Evolutionary conservation across 139 green algal genomes (phyloP).

Genomic region (Marvania coccoides): DNA sequence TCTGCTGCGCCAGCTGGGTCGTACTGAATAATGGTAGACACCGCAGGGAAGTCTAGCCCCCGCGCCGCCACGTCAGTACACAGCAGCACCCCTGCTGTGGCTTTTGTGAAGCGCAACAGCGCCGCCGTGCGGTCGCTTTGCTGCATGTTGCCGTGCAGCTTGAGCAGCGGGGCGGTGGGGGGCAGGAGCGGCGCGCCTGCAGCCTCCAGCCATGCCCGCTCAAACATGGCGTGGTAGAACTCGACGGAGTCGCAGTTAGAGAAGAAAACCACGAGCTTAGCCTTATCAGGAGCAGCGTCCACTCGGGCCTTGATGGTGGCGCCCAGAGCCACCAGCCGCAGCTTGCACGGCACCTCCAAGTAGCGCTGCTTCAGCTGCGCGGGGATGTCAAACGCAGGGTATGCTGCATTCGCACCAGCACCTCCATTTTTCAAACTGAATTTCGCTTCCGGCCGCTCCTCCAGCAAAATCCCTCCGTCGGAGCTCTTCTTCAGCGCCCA

Average conservation of each 20-base stretch:
- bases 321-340: conserved; percentile 68
- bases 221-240: conserved; percentile 59
- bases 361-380: conserved; percentile 63
- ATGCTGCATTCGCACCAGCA: neutral
- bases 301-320: conserved; percentile 40
- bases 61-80: conserved; percentile 81
- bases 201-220: conserved; percentile 10
- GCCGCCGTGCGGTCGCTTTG: conserved; percentile 62
- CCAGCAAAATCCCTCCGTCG: conserved; percentile 7
- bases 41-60: conserved; percentile 86
- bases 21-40: conserved; percentile 88
- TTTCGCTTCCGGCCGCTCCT: neutral
- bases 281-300: neutral
- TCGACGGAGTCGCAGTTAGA: conserved; percentile 86
- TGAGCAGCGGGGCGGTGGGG: conserved; percentile 46
- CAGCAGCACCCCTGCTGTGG: conserved; percentile 55
- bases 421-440: neutral
- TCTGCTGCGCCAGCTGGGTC: conserved; percentile 76
- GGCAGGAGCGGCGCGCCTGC: conserved; percentile 28
- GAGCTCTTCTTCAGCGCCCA: conserved; percentile 34
- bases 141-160: conserved; percentile 88
- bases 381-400: conserved; percentile 51
- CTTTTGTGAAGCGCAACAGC: conserved; percentile 61
- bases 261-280: conserved; percentile 89
- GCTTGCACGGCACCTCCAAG: conserved; percentile 70